Evolutionary conservation across 139 green algal species (phyloP).

Genomic region (Closterium sp.): DNA sequence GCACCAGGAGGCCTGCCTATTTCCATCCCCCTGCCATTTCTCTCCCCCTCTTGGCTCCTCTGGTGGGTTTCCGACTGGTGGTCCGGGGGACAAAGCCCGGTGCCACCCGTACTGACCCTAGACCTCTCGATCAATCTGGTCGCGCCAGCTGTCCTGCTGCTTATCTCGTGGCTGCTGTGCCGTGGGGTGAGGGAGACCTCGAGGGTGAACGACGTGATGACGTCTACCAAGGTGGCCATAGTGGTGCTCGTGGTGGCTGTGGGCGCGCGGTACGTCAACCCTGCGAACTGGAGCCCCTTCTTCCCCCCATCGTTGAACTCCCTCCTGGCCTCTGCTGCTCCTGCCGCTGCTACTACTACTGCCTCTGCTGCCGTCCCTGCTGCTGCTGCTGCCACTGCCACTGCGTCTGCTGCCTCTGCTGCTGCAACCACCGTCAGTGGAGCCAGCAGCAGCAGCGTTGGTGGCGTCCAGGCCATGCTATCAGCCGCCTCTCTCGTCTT

Average conservation of each 20-base stretch:
- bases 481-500: conserved; percentile 62
- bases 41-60: not conserved
- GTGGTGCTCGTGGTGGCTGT: conserved; percentile 54
- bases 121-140: conserved; percentile 37
- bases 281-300: conserved; percentile 63
- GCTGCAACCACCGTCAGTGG: no score
- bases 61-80: not conserved
- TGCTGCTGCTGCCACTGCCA: not conserved
- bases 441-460: not conserved
- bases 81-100: not conserved
- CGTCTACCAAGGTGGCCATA: conserved; percentile 37
- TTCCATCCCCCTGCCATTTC: not conserved
- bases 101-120: not conserved
- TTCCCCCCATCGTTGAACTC: not conserved
- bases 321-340: not conserved
- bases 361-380: not conserved
- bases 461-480: conserved; percentile 59
- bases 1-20: not conserved
- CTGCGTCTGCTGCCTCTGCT: not conserved
- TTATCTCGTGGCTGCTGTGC: conserved; percentile 34
- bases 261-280: conserved; percentile 46
- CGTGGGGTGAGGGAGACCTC: conserved; percentile 35
- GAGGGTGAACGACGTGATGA: conserved; percentile 42
- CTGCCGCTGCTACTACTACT: not conserved
- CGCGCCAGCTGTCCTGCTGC: conserved; percentile 25